Conservation (phyloP, 2,329 filamentous ascomycete species). For the Fusarium sp. region DNA sequence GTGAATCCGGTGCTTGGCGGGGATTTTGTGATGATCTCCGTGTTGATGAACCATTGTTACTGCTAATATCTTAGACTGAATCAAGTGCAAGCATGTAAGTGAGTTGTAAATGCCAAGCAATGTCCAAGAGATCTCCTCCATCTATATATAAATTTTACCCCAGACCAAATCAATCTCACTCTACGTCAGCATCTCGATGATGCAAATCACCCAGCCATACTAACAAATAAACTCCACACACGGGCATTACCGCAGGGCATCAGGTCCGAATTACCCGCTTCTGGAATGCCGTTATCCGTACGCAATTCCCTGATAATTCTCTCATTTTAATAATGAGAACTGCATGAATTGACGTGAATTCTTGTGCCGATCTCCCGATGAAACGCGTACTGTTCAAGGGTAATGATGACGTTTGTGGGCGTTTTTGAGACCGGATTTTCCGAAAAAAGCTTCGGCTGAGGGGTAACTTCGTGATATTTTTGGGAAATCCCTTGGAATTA, state of each 20-base stretch:
- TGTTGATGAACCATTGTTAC: conserved; percentile 63
- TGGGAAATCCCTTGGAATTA: not conserved
- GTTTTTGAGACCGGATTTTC: conserved; percentile 5
- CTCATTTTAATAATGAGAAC: conserved; percentile 1
- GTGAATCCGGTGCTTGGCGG: conserved; percentile 59
- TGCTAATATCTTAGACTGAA: not conserved
- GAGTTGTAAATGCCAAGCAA: not conserved
- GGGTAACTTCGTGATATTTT: not conserved
- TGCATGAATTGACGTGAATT: not conserved
- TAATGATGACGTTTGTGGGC: conserved; percentile 39
- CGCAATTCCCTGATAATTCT: conserved; percentile 12
- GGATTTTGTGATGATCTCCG: conserved; percentile 65
- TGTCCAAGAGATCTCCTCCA: not conserved
- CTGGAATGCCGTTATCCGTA: conserved; percentile 24
- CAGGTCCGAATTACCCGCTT: conserved; percentile 26
- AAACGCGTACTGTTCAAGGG: not conserved
- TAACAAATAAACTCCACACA: conserved; percentile 15
- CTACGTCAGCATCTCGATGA: conserved; percentile 44
- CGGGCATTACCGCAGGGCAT: conserved; percentile 2
- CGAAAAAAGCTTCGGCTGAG: conserved; percentile 9
- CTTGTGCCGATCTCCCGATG: conserved; percentile 36
- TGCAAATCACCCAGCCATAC: conserved; percentile 28
- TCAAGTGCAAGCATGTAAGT: not conserved
- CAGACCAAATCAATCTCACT: not conserved
- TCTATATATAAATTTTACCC: conserved; percentile 6